These are phyloP conservation scores for Aspergillus pseudoviridinutans DNA, from an alignment of 2,329 filamentous ascomycete genomes.

Conservation along the genomic window DNA sequence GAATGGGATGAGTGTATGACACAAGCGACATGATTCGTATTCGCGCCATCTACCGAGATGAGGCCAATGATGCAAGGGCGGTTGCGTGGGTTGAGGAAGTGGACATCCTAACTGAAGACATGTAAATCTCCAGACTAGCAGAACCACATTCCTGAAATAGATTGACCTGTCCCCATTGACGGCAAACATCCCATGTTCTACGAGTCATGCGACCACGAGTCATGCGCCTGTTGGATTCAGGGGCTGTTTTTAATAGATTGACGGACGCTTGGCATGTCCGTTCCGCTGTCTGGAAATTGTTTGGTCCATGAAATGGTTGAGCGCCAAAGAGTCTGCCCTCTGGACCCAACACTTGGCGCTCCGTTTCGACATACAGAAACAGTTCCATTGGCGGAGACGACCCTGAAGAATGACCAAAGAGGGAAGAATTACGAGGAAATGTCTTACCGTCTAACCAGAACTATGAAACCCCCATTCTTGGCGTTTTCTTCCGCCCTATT, in stretches of 20 bases:
- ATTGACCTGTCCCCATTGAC: not conserved
- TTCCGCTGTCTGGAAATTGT: not conserved
- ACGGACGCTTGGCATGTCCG: not conserved
- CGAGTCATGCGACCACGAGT: not conserved
- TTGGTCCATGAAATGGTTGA: not conserved
- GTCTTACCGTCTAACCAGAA: not conserved
- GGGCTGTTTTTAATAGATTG: not conserved
- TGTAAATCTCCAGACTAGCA: not conserved
- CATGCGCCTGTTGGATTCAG: not conserved
- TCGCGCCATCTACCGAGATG: no score
- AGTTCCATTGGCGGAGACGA: not conserved
- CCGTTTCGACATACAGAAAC: not conserved
- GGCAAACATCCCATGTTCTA: no score
- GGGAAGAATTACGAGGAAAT: not conserved
- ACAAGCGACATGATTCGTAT: no score
- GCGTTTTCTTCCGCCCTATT: not conserved
- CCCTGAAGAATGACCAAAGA: not conserved
- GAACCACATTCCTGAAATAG: not conserved
- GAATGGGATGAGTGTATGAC: no score
- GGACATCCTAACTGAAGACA: not conserved
- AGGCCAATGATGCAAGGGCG: no score
- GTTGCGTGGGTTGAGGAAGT: no score
- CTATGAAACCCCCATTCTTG: not conserved
- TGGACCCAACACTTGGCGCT: not conserved
- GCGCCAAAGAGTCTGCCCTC: not conserved